phyloP scores from a whole-genome alignment of 768 basidiomycete species.

The Lactifluus volemus region DNA sequence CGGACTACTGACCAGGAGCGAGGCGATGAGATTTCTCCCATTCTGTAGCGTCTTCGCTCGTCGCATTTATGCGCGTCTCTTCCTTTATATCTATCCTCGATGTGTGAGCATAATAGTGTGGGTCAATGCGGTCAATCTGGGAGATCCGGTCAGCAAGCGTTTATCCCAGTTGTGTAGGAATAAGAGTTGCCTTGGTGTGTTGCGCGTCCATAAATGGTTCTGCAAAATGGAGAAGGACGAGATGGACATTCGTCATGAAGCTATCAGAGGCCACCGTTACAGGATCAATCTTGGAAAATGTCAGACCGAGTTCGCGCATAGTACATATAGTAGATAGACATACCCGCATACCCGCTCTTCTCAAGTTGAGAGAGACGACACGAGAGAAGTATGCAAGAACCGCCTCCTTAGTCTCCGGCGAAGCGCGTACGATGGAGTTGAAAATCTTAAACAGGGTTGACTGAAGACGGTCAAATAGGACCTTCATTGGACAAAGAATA shows the following conservation, averaged over 20 bases:
- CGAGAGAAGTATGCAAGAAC: slow-evolving; percentile 77
- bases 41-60: slow-evolving; percentile 71
- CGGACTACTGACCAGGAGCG: slow-evolving; percentile 32
- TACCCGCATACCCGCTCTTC: slow-evolving; percentile 87
- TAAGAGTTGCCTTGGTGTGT: slow-evolving; percentile 63
- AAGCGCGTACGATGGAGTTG: slow-evolving; percentile 80
- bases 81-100: slow-evolving; percentile 69
- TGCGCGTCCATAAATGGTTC: slow-evolving; percentile 93
- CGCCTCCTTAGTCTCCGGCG: slow-evolving; percentile 67
- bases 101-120: slow-evolving; percentile 67
- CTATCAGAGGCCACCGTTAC: slow-evolving; percentile 83
- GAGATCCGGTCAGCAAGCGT: neutral
- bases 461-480: slow-evolving; percentile 29
- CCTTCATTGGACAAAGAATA: neutral
- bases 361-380: slow-evolving; percentile 66
- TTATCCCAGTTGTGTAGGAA: neutral
- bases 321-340: slow-evolving; percentile 10
- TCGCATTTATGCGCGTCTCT: slow-evolving; percentile 91
- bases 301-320: neutral
- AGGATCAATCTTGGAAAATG: slow-evolving; percentile 57
- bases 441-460: slow-evolving; percentile 77
- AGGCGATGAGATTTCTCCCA: slow-evolving; percentile 52
- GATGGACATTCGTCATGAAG: slow-evolving; percentile 87
- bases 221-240: slow-evolving; percentile 74
- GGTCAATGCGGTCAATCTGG: slow-evolving; percentile 88